A percentile compares a stretch with the other conserved stretches of the same genome.
Conservation (phyloP, 768 basidiomycete species). For the Lactarius tabidus region DNA sequence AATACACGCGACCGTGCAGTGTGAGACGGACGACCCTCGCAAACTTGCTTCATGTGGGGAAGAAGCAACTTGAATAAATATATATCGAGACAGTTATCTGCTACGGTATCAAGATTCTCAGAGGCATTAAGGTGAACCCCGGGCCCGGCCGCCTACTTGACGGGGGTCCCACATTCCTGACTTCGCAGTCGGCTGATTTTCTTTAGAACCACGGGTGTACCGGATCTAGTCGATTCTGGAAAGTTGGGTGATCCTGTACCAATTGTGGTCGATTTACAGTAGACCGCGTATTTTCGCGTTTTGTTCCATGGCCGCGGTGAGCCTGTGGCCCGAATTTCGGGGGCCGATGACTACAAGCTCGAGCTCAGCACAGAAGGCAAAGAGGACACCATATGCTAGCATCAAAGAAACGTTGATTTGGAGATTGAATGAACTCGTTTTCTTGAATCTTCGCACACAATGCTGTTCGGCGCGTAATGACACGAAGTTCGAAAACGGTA, state of each 20-base stretch:
- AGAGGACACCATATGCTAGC: too few species aligned
- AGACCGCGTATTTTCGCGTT: too few species aligned
- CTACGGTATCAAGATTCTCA: constrained; percentile 4
- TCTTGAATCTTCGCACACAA: too few species aligned
- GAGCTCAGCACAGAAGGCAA: too few species aligned
- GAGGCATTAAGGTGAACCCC: constrained; percentile 12
- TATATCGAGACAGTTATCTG: neutral
- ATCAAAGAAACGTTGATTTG: too few species aligned
- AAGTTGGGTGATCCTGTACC: neutral
- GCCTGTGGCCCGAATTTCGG: neutral
- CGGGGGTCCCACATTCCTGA: neutral
- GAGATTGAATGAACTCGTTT: too few species aligned
- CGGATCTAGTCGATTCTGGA: neutral
- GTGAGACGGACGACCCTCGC: neutral
- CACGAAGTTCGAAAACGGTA: constrained; percentile 51
- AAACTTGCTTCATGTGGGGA: neutral
- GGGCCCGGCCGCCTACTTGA: neutral
- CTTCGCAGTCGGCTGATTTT: neutral
- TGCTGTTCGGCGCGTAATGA: too few species aligned
- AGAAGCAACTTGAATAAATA: neutral
- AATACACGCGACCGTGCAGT: neutral
- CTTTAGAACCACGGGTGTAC: neutral
- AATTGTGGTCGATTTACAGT: too few species aligned
- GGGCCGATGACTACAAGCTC: too few species aligned
- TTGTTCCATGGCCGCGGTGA: too few species aligned